Conservation (phyloP, 1,284 basidiomycete species). For the Ceratobasidium sp. region DNA sequence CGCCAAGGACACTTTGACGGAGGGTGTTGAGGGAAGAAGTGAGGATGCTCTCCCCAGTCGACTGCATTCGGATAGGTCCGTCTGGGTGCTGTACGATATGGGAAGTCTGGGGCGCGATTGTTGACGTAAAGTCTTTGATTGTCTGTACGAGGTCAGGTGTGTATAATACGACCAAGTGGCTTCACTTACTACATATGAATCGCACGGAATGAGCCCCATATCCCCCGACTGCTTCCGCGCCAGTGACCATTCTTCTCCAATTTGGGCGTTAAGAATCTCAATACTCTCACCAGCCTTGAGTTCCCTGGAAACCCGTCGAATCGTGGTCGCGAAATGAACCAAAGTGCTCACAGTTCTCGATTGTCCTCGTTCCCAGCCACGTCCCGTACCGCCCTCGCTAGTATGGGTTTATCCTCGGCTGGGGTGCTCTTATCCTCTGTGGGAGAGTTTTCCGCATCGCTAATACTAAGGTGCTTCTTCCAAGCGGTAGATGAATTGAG, state of each 20-base stretch:
- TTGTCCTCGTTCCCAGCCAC: conserved; percentile 77
- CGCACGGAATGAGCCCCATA: conserved; percentile 69
- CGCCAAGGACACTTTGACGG: conserved; percentile 71
- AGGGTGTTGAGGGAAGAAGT: conserved; percentile 66
- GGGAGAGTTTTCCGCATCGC: conserved; percentile 42
- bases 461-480: conserved; percentile 64
- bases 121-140: conserved; percentile 40
- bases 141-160: conserved; percentile 54
- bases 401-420: conserved; percentile 44
- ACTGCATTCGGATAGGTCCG: conserved; percentile 65
- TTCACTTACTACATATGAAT: conserved; percentile 72
- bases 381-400: conserved; percentile 68
- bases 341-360: conserved; percentile 59
- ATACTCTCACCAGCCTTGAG: conserved; percentile 70
- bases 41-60: conserved; percentile 65
- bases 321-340: conserved; percentile 1
- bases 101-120: conserved; percentile 29
- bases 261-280: conserved; percentile 67
- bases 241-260: conserved; percentile 74
- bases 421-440: conserved; percentile 49
- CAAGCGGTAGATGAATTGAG: conserved; percentile 76
- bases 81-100: conserved; percentile 38
- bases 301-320: conserved; percentile 41
- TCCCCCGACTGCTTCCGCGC: conserved; percentile 60
- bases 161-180: conserved; percentile 22